phyloP scores from a whole-genome alignment of 202 grass and related monocot genomes.

The Setaria italica region DNA sequence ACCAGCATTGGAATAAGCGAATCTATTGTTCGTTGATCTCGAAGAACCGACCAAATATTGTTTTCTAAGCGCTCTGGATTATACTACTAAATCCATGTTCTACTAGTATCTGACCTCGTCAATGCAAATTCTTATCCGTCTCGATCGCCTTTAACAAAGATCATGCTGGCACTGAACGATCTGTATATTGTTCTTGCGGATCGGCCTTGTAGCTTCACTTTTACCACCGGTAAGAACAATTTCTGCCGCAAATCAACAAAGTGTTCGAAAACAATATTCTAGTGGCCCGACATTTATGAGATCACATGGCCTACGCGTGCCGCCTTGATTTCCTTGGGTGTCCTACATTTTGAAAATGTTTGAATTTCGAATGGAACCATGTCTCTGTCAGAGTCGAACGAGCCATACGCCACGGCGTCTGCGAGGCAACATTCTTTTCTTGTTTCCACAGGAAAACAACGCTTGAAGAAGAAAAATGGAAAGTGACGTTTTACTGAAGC shows the following conservation, averaged over 20 bases:
- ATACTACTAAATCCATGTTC: neutral
- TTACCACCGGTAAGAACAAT: neutral
- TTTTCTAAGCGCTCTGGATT: neutral
- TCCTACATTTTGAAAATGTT: neutral
- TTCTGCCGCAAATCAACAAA: conserved; percentile 8
- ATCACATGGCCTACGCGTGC: conserved; percentile 46
- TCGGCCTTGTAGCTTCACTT: neutral
- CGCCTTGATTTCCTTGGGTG: conserved; percentile 24
- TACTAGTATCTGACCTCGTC: conserved; percentile 25
- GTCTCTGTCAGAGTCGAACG: conserved; percentile 13
- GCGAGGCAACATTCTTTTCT: conserved; percentile 46
- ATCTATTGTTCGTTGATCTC: conserved; percentile 49
- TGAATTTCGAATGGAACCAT: conserved; percentile 24
- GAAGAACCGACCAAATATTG: conserved; percentile 43
- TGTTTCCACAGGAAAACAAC: neutral
- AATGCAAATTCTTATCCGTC: conserved; percentile 39
- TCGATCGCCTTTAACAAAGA: conserved; percentile 43
- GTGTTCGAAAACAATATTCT: neutral
- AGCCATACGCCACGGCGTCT: conserved; percentile 47
- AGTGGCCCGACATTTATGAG: conserved; percentile 45
- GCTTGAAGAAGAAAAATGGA: neutral
- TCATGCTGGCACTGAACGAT: neutral
- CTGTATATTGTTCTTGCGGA: neutral
- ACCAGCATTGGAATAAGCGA: conserved; percentile 43
- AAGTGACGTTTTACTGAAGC: neutral